Evolutionary conservation across 2,329 filamentous ascomycete species (phyloP), one percentile per base, ranked within the genome.

Genomic region (Hawksworthiomyces lignivorus): DNA sequence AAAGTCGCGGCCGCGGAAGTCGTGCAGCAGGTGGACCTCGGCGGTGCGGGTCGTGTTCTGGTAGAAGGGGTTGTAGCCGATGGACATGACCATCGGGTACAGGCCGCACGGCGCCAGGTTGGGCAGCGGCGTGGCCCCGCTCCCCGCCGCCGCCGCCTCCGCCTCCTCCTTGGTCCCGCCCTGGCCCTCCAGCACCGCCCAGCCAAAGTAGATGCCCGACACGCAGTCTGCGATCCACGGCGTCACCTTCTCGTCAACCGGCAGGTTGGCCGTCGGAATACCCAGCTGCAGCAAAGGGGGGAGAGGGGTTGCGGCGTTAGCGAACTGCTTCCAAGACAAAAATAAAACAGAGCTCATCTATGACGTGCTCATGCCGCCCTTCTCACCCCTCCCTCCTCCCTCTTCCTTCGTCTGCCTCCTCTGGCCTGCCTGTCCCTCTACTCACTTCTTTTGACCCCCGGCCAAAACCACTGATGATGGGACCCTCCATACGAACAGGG

Each of bases 21-120:
- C 62, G 56, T 87, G 81, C 62, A 98, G 75, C 41, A 98, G 76
- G 65, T 95, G 88, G 43, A 94, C 88, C 71, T 95, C 88, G 57
- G 92, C 88, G 48, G 78, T 87, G 48, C 87, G 81, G 35, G 86
- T 79, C 5, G 75, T 81, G 71, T 98, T 97, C 61, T 89, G 88
- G 74, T 95, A 98, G 66, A 89, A 97, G 0, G 92, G 92, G 64
- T 97, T 98, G 75, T 89, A 97, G 33, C 92, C 92, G 51, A 96
- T 90, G 47, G 80, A 87, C 82, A 96, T 85, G 51, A 94, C 88
- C 75, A 94, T 92, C 1, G 87, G 87, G 62, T 82, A 87, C 43
- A 92, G 69, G 33, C 35, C 47, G 49, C 50, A 59, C 48, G 27
- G n/a, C 5, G 5, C 29, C 6, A 12, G 22, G 48, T 54, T 50